Evolutionary conservation across 805 yeast genomes (phyloP).

Genomic region (Ogataea zsoltii): DNA sequence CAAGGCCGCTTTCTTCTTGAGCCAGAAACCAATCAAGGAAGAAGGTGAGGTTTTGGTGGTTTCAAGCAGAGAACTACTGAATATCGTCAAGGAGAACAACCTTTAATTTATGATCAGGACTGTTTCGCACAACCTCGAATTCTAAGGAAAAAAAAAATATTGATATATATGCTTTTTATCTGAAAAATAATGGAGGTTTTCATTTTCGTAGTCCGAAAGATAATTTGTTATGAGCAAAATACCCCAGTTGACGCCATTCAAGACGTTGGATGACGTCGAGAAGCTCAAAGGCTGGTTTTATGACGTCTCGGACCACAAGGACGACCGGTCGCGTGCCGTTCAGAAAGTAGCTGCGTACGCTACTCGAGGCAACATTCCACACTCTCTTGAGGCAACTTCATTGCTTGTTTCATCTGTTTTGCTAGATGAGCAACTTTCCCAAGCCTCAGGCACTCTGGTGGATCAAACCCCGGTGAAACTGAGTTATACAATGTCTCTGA

Average conservation of each 20-base stretch:
- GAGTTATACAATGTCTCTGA: conserved; percentile 70
- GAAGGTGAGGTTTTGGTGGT: conserved; percentile 29
- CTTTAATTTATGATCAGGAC: not conserved
- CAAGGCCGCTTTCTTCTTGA: conserved; percentile 39
- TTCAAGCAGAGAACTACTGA: conserved; percentile 23
- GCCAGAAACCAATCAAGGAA: conserved; percentile 23
- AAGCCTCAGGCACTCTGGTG: not conserved
- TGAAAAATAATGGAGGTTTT: no score
- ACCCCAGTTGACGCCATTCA: conserved; percentile 38
- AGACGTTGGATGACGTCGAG: conserved; percentile 43
- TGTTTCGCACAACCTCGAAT: not conserved
- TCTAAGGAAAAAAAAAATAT: not conserved
- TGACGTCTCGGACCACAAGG: conserved; percentile 26
- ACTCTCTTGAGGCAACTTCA: conserved; percentile 68
- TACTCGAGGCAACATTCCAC: conserved; percentile 68
- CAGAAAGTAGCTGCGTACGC: conserved; percentile 52
- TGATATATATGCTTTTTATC: no score
- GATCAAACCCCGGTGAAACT: conserved; percentile 45
- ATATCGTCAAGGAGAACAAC: conserved; percentile 19
- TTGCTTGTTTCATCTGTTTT: conserved; percentile 52
- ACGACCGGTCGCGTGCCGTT: conserved; percentile 45
- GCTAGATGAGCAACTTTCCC: conserved; percentile 37
- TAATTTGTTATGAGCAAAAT: conserved; percentile 20
- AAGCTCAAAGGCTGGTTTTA: conserved; percentile 55
- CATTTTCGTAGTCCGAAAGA: no score